These are phyloP conservation scores for Clohesyomyces aquaticus DNA, from an alignment of 495 filamentous ascomycete species.

Conservation along the genomic window DNA sequence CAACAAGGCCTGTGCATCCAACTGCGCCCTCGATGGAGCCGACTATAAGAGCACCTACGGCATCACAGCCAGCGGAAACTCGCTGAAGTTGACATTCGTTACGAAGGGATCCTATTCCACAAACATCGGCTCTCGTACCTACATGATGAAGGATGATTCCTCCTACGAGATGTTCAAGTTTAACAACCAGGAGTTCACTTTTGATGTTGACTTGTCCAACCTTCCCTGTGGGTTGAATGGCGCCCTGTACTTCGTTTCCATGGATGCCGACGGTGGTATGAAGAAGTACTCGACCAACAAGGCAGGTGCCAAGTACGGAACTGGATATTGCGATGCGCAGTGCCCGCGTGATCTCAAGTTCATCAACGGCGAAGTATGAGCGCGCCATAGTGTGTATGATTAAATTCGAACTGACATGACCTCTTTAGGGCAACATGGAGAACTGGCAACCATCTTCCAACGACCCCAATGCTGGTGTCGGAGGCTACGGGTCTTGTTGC, in stretches of 20 bases:
- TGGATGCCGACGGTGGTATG: constrained; percentile 60
- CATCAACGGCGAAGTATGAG: constrained; percentile 61
- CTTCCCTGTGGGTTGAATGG: constrained; percentile 71
- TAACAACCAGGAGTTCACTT: constrained; percentile 63
- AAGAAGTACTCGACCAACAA: constrained; percentile 56
- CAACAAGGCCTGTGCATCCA: constrained; percentile 46
- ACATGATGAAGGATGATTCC: constrained; percentile 60
- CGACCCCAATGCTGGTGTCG: constrained; percentile 64
- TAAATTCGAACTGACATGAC: not conserved
- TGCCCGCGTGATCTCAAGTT: constrained; percentile 59
- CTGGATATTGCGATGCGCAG: constrained; percentile 74
- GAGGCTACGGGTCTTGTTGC: constrained; percentile 50
- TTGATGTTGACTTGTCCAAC: constrained; percentile 65
- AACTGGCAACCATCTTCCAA: constrained; percentile 62
- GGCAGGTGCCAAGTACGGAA: constrained; percentile 66
- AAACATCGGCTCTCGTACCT: constrained; percentile 59
- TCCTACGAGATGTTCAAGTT: constrained; percentile 66
- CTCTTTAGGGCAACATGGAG: constrained; percentile 50
- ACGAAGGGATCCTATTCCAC: constrained; percentile 43
- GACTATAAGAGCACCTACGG: constrained; percentile 44
- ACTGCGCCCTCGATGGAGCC: constrained; percentile 49
- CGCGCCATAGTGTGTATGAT: not conserved
- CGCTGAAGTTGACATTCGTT: constrained; percentile 42
- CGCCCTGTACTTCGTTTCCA: constrained; percentile 70
- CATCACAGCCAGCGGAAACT: constrained; percentile 42